Conservation (phyloP, 345 rosid genomes). For the Pugionium dolabratum region DNA sequence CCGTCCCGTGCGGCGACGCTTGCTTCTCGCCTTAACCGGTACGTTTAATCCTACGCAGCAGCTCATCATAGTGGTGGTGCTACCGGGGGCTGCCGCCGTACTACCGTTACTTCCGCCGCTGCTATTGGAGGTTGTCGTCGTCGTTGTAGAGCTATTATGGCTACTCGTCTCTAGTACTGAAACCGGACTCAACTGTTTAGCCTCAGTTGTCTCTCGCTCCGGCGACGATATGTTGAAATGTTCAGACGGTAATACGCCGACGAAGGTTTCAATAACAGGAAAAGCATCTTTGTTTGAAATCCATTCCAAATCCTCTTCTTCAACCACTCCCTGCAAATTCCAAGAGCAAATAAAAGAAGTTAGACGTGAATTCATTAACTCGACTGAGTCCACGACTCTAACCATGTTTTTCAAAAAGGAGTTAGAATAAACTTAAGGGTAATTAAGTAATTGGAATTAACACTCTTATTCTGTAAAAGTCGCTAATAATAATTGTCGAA, state of each 20-base stretch:
- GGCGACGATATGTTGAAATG: conserved; percentile 28
- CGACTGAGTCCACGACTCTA: conserved; percentile 22
- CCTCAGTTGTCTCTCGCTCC: conserved; percentile 20
- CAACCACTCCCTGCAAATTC: conserved; percentile 47
- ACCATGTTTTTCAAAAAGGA: conserved; percentile 4
- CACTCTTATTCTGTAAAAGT: no score
- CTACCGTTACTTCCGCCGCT: conserved; percentile 37
- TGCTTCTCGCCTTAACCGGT: conserved; percentile 70
- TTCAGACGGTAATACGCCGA: conserved; percentile 39
- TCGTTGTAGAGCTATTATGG: conserved; percentile 40
- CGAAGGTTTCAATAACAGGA: conserved; percentile 66
- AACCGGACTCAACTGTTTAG: conserved; percentile 60
- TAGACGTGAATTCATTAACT: conserved; percentile 24
- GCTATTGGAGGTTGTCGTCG: conserved; percentile 42
- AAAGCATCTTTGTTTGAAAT: conserved; percentile 70
- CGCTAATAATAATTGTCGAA: background rate
- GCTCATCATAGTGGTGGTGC: conserved; percentile 38
- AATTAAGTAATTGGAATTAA: conserved; percentile 23
- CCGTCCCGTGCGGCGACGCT: conserved; percentile 49
- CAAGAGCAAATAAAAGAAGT: background rate
- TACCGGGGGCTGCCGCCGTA: background rate
- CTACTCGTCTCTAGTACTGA: conserved; percentile 69
- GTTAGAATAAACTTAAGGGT: conserved; percentile 11
- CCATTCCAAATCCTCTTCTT: conserved; percentile 90
- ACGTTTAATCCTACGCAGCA: conserved; percentile 45